Evolutionary conservation across 1,284 basidiomycete species (phyloP).

Genomic region (Sphaerobolus stellatus): DNA sequence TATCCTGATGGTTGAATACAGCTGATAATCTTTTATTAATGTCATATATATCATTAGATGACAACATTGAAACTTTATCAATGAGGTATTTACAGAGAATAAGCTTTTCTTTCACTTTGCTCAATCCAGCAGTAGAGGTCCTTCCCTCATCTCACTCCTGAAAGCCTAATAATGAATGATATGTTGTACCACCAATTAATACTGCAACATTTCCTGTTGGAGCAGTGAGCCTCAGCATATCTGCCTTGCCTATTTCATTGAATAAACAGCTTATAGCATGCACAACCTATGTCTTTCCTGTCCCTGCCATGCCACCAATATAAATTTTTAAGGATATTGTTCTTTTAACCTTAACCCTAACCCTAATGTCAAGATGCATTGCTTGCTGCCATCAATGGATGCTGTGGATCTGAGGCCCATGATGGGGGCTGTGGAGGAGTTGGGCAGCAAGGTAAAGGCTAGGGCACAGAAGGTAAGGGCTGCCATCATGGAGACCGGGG

Average conservation of each 20-base stretch:
- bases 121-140: not conserved
- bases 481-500: no score
- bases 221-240: constrained; percentile 19
- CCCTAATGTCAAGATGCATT: no score
- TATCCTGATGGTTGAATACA: constrained; percentile 21
- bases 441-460: no score
- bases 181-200: constrained; percentile 23
- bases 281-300: constrained; percentile 23
- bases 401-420: no score
- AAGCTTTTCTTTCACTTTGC: constrained; percentile 9
- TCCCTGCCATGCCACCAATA: constrained; percentile 23
- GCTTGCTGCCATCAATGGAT: no score
- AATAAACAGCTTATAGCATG: constrained; percentile 23
- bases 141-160: not conserved
- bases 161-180: constrained; percentile 12
- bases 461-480: no score
- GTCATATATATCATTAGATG: constrained; percentile 30
- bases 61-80: constrained; percentile 40
- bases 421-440: no score
- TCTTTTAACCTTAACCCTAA: no score
- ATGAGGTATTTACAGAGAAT: constrained; percentile 32
- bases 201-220: constrained; percentile 24
- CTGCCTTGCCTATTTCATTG: constrained; percentile 2
- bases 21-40: constrained; percentile 34
- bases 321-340: constrained; percentile 29